Evolutionary conservation across 148 eudicot species (phyloP).

Genomic region (Diospyros lotus): DNA sequence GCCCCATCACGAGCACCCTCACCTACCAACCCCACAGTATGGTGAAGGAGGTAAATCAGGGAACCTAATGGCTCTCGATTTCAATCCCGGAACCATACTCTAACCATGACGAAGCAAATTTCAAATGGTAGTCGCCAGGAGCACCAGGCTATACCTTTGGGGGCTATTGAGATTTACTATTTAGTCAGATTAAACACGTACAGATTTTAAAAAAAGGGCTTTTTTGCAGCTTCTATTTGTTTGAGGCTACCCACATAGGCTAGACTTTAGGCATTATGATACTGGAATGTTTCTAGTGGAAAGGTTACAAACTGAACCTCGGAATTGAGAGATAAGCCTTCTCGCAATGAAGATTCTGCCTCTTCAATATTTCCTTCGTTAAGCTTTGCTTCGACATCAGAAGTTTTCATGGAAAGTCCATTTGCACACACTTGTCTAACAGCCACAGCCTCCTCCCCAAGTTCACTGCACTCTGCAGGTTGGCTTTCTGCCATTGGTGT

Average conservation of each 20-base stretch:
- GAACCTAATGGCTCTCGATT: too few relatives aligned
- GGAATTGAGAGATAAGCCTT: conserved; percentile 86
- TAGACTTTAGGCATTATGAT: not conserved
- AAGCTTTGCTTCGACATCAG: conserved; percentile 75
- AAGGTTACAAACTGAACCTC: conserved; percentile 48
- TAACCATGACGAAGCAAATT: too few relatives aligned
- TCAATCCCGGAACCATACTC: too few relatives aligned
- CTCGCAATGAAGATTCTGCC: conserved; percentile 89
- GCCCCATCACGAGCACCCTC: too few relatives aligned
- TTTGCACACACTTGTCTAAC: conserved; percentile 65
- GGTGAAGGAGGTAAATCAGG: too few relatives aligned
- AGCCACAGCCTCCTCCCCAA: conserved; percentile 39
- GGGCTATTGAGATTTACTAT: not conserved
- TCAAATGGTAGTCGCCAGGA: not conserved
- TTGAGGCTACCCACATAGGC: not conserved
- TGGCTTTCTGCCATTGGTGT: conserved; percentile 44
- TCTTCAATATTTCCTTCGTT: conserved; percentile 83
- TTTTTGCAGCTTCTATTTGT: not conserved
- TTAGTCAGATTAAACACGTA: not conserved
- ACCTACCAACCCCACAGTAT: too few relatives aligned
- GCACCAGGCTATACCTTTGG: not conserved
- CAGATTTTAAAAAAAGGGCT: not conserved
- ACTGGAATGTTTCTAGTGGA: conserved; percentile 1
- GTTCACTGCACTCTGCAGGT: conserved; percentile 18
- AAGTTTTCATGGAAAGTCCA: conserved; percentile 64